These are phyloP conservation scores for Pythium aristosporum DNA, from an alignment of 352 stramenopile species.

Conservation along the genomic window DNA sequence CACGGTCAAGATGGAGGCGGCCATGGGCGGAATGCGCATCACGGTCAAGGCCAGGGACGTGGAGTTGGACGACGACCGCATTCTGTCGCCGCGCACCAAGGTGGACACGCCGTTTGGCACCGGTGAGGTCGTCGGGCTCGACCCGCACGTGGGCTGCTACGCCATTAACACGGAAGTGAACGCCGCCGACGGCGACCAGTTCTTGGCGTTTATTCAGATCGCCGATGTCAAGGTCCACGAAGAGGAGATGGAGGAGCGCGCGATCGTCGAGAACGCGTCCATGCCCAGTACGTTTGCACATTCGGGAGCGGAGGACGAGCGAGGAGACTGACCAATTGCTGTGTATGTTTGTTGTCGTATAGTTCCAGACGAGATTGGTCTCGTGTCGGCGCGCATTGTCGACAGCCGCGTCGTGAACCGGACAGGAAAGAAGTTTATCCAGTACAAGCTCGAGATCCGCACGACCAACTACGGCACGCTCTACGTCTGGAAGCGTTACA, in stretches of 20 bases:
- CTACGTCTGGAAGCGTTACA: slow-evolving; percentile 89
- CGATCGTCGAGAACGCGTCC: slow-evolving; percentile 77
- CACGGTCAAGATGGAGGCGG: slow-evolving; percentile 61
- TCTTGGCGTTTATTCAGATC: slow-evolving; percentile 86
- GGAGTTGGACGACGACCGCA: slow-evolving; percentile 83
- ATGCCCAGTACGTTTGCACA: slow-evolving; percentile 61
- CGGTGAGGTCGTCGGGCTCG: slow-evolving; percentile 78
- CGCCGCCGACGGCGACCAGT: slow-evolving; percentile 71
- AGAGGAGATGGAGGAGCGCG: slow-evolving; percentile 74
- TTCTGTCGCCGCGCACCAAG: slow-evolving; percentile 79
- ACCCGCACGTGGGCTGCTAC: slow-evolving; percentile 88
- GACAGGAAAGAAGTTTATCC: slow-evolving; percentile 86
- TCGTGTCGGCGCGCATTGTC: slow-evolving; percentile 81
- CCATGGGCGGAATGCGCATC: slow-evolving; percentile 68
- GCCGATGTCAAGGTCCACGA: slow-evolving; percentile 60
- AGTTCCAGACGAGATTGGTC: slow-evolving; percentile 82
- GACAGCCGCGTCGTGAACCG: slow-evolving; percentile 83
- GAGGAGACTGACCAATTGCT: slow-evolving; percentile 16
- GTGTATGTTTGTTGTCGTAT: slow-evolving; percentile 14
- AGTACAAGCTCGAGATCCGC: slow-evolving; percentile 89
- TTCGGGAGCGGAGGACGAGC: not conserved
- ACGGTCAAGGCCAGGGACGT: slow-evolving; percentile 69
- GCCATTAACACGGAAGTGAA: slow-evolving; percentile 84
- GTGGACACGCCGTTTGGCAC: slow-evolving; percentile 85
- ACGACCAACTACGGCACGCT: slow-evolving; percentile 88